Conservation (phyloP, 176 grass and related monocot genomes). For the Oryza nivara region DNA sequence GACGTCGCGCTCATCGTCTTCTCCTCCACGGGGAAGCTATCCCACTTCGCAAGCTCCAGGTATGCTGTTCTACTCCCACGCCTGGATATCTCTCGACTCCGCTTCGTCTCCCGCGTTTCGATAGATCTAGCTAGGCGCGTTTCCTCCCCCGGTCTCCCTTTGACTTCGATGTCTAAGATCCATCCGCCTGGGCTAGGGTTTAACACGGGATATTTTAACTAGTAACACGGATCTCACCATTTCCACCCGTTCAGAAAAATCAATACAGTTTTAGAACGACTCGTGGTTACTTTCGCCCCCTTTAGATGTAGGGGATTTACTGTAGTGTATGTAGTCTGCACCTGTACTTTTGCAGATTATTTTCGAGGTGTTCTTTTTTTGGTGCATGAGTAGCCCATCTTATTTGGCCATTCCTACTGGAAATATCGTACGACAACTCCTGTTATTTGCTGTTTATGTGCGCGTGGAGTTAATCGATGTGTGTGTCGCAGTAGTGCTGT, state of each 20-base stretch:
- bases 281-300: neutral
- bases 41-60: slow-evolving; percentile 89
- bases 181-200: slow-evolving; percentile 43
- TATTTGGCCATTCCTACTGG: neutral
- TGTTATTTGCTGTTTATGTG: slow-evolving; percentile 43
- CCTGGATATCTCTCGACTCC: neutral
- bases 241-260: neutral
- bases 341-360: neutral
- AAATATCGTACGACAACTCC: neutral
- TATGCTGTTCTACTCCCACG: slow-evolving; percentile 1
- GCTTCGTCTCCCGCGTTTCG: neutral
- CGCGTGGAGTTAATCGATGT: slow-evolving; percentile 9
- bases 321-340: slow-evolving; percentile 31
- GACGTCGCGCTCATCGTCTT: slow-evolving; percentile 95
- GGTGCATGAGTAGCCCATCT: neutral
- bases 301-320: slow-evolving; percentile 29
- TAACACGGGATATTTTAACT: neutral
- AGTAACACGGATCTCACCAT: neutral
- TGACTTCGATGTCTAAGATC: slow-evolving; percentile 28
- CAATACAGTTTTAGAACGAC: neutral
- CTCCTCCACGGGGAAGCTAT: slow-evolving; percentile 89
- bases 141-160: neutral
- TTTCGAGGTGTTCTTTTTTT: slow-evolving; percentile 21
- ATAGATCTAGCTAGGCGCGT: slow-evolving; percentile 45
- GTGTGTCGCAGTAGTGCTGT: neutral